Evolutionary conservation across 495 filamentous ascomycete species (phyloP), one percentile per base, ranked within the genome.

Genomic region (Rhizodiscina lignyota): DNA sequence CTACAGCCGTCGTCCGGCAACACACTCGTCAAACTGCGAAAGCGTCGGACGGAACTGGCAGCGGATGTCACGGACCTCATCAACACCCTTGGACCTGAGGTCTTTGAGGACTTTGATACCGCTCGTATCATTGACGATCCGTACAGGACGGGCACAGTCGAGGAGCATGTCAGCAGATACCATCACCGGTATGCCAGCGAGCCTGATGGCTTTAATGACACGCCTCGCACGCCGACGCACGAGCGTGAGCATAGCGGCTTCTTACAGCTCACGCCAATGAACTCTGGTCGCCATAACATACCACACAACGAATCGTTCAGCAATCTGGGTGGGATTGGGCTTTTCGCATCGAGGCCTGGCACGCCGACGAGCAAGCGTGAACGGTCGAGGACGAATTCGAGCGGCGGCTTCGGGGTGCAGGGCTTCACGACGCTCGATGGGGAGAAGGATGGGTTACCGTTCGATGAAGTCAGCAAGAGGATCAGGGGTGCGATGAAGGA

Each of bases 61-160:
- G 62, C 68, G n/a, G 70, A 92, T 48, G 83, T 96, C 22, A 91
- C 83, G 1, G 73, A 87, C 11, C 59, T 85, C 20, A 94, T 99
- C 64, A 96, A 99, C 58, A 83, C 79, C 4, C 70, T 96, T 21
- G 89, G 91, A 0, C 89, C 89, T 1, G 89, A 99, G 48, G 73
- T 99, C 58, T 99, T 89, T 61, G 83, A 84, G 8, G 89, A 99
- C 57, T 99, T 96, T 52, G 83, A 94, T 47, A 63, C 79, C 4
- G 67, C 69, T 0, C 78, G 89, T 13, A 76, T 96, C 37, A 64
- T 97, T 20, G 64, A 70, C 1, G 71, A 73, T 46, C 66, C 70
- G 2, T 59, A 64, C 18, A 11, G 10, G 5, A 5, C 15, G 21
- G 54, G 56, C 11, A 59, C 55, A 44, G 8, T 10, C 18, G 17